These are phyloP conservation scores for Pleurotus ostreatus DNA, from an alignment of 768 basidiomycete genomes.

Conservation along the genomic window DNA sequence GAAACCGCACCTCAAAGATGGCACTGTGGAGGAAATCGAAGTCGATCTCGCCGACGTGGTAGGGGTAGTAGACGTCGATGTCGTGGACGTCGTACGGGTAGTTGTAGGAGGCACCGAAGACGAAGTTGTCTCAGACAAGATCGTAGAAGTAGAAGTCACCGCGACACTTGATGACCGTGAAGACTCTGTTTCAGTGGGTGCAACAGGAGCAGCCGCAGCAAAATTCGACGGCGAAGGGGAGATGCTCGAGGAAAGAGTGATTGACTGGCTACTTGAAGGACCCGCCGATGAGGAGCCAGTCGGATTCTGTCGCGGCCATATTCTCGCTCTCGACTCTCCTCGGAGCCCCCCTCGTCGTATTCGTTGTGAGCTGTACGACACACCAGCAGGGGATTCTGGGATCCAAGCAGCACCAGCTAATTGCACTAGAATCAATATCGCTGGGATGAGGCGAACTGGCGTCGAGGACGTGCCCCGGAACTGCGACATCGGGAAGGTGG, in stretches of 20 bases:
- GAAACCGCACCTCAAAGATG: neutral
- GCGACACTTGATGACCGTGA: neutral
- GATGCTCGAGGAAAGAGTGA: neutral
- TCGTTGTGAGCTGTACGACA: too few relatives aligned
- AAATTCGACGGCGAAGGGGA: neutral
- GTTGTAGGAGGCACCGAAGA: too few relatives aligned
- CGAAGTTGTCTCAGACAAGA: conserved; percentile 2
- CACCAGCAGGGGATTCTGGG: too few relatives aligned
- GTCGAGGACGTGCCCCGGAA: too few relatives aligned
- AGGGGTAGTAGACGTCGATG: neutral
- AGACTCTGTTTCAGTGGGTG: neutral
- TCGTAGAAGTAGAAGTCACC: neutral
- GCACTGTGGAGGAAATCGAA: neutral
- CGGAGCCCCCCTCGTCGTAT: neutral
- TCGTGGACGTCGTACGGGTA: too few relatives aligned
- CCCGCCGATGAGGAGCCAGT: neutral
- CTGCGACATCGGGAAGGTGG: too few relatives aligned
- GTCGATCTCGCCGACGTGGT: neutral
- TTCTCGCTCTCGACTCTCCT: neutral
- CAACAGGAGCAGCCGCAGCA: neutral
- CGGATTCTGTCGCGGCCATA: conserved; percentile 3
- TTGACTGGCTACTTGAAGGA: neutral
- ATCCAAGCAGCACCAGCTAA: too few relatives aligned
- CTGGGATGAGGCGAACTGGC: too few relatives aligned
- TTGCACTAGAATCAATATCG: too few relatives aligned